Evolutionary conservation across 2,329 filamentous ascomycete genomes (phyloP).

Genomic region (Penicillium sp.): DNA sequence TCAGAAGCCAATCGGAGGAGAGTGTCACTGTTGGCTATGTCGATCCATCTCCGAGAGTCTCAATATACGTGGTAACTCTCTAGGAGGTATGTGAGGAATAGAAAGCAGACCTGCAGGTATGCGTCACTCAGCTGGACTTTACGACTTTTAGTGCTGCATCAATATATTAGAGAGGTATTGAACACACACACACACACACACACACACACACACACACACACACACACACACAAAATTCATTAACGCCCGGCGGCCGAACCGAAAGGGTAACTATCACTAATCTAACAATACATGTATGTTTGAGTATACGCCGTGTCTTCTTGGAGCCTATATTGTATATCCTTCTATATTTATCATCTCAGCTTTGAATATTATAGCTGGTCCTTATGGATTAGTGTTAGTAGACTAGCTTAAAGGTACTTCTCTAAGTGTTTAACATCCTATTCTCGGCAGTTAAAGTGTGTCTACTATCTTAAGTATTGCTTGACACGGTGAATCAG

Average conservation of each 20-base stretch:
- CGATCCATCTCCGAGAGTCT: not conserved
- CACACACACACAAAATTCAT: slow-evolving; percentile 21
- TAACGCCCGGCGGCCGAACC: slow-evolving; percentile 26
- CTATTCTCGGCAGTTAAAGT: no score
- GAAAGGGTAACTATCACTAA: slow-evolving; percentile 24
- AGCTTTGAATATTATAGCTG: slow-evolving; percentile 23
- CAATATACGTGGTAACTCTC: not conserved
- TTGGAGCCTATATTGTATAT: slow-evolving; percentile 29
- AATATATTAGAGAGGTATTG: not conserved
- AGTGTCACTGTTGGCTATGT: slow-evolving; percentile 6
- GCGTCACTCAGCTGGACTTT: not conserved
- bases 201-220: no score
- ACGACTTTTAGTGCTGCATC: not conserved
- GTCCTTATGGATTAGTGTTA: no score
- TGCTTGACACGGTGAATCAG: no score
- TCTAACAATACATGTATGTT: slow-evolving; percentile 17
- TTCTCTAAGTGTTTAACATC: no score
- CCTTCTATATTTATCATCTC: slow-evolving; percentile 24
- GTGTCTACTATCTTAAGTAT: no score
- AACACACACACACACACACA: not conserved
- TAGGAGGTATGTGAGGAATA: not conserved
- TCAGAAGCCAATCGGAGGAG: slow-evolving; percentile 12
- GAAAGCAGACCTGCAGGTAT: not conserved
- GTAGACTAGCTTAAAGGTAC: no score
- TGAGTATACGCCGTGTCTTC: slow-evolving; percentile 25